Percentiles rank a stretch among this genome's conserved stretches.
Evolutionary conservation across 257 asterid genomes (phyloP).

Genomic region (Petunia axillaris): DNA sequence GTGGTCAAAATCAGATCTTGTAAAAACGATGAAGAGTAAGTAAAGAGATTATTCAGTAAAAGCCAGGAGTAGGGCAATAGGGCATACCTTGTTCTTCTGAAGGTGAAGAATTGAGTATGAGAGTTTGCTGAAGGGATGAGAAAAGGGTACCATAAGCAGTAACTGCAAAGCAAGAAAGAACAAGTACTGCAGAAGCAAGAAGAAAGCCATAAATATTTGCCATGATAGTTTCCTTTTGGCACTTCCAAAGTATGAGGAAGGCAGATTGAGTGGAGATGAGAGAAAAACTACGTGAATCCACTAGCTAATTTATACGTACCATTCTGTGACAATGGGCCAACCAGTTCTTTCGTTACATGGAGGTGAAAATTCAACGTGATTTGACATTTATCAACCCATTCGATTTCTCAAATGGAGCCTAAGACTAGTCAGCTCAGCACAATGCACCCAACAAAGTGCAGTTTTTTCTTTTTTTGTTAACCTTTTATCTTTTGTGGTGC

Average conservation of each 20-base stretch:
- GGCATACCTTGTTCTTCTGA: constrained; percentile 40
- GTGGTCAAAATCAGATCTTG: not conserved
- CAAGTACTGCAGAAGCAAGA: constrained; percentile 20
- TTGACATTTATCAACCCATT: not conserved
- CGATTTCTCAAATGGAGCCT: not conserved
- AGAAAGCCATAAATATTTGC: constrained; percentile 21
- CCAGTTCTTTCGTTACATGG: not conserved
- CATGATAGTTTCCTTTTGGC: not conserved
- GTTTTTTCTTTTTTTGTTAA: not conserved
- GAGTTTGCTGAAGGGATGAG: constrained; percentile 43
- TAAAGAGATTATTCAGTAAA: not conserved
- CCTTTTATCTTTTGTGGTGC: not conserved
- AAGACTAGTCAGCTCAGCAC: not conserved
- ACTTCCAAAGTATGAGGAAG: constrained; percentile 11
- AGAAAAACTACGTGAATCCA: not conserved
- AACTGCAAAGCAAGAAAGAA: constrained; percentile 35
- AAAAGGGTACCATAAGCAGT: constrained; percentile 34
- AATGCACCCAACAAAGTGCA: not conserved
- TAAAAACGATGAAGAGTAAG: not conserved
- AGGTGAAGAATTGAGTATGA: constrained; percentile 39
- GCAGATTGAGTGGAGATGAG: not conserved
- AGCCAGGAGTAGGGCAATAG: not conserved
- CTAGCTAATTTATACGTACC: not conserved
- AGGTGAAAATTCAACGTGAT: not conserved
- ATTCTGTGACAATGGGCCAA: not conserved